Base-by-base conservation (phyloP, 495 filamentous ascomycete genomes). In the Xylaria grammica region DNA sequence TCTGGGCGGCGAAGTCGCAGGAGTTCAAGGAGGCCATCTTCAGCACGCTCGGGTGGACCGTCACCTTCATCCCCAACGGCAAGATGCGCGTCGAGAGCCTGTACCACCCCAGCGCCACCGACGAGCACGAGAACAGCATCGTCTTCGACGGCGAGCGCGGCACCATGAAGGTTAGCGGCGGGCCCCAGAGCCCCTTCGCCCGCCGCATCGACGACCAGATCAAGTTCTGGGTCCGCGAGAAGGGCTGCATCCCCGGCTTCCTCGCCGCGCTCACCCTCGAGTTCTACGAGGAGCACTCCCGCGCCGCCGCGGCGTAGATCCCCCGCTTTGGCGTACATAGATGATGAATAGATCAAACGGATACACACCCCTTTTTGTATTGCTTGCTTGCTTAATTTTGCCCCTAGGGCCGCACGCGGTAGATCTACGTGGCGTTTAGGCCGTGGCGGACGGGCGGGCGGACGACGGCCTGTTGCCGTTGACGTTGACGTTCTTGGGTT, bases 141-240 rank as follows among this genome's bases (percentile, higher is more conserved):
- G 86, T 97, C 1, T 98, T 99, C 77, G 95, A 99, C 78, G 96
- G 94, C 24, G 94, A 98, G 76, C 90, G 90, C 65, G 89, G 95
- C 27, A 97, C 92, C 24, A 99, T 99, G 95, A 98, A 98, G 81
- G 90, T 98, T 63, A 89, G 88, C 17, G 95, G 95, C 5, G 95
- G 95, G 0, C 91, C 92, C 4, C 86, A 92, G 69, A 94, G 90
- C 70, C 82, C 83, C 29, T 99, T 99, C 77, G 94, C 93, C 26
- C 79, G 85, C 64, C 88, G 92, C 76, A 95, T 98, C 34, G 86
- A 84, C 67, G 89, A 90, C 57, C 83, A 91, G 52, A 91, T 97
- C 69, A 86, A 89, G 71, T 97, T 96, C 76, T 99, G 95, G 95
- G 94, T 97, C 1, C 89, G 94, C 70, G 91, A 91, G 72, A 85